Evolutionary conservation across 2,329 filamentous ascomycete species (phyloP).

Genomic region (Diaporthe capsici): DNA sequence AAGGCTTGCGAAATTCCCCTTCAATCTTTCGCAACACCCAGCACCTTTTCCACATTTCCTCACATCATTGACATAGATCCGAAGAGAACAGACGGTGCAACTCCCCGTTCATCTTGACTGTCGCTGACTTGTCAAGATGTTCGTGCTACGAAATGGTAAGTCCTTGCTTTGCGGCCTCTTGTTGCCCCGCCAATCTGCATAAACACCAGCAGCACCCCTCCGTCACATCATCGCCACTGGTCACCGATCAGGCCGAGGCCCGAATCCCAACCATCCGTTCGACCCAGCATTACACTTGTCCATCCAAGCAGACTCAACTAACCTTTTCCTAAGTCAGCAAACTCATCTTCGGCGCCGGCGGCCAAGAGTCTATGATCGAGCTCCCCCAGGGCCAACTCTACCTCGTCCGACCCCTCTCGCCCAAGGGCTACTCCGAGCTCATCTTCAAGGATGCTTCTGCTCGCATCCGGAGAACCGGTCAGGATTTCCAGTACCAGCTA

Average conservation of each 20-base stretch:
- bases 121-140: conserved; percentile 50
- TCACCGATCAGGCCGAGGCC: neutral
- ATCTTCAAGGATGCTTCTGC: conserved; percentile 98
- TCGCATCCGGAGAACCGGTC: conserved; percentile 90
- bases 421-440: conserved; percentile 98
- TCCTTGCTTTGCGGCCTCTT: conserved; percentile 32
- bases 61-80: neutral
- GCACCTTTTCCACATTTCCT: neutral
- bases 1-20: neutral
- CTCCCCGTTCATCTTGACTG: conserved; percentile 9
- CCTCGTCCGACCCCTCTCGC: conserved; percentile 92
- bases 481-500: conserved; percentile 97
- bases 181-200: conserved; percentile 40
- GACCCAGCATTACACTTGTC: conserved; percentile 9
- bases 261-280: neutral
- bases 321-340: conserved; percentile 78
- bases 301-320: conserved; percentile 7
- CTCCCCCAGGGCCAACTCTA: conserved; percentile 97
- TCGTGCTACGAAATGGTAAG: conserved; percentile 59
- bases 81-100: neutral
- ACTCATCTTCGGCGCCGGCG: conserved; percentile 88
- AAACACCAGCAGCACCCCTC: conserved; percentile 32
- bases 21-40: neutral
- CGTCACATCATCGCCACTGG: conserved; percentile 33
- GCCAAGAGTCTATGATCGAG: conserved; percentile 94